Evolutionary conservation across 805 yeast genomes (phyloP), one percentile per base, ranked within the genome.

Genomic region (Ogataea populi-albae): DNA sequence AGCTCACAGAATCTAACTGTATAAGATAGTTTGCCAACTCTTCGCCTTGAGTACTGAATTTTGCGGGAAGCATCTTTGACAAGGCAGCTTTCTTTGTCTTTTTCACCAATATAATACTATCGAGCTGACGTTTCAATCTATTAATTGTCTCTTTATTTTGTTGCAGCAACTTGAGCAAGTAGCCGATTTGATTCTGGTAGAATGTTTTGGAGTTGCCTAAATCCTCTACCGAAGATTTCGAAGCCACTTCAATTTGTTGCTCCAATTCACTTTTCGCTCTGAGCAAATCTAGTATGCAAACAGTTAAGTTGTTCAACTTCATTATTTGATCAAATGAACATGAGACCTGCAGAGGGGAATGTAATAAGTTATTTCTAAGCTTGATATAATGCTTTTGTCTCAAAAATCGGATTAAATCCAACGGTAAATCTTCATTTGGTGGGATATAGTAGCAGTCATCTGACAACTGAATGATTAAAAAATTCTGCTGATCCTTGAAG

Each of bases 251-350:
- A 4, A 46, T 36, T 16, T 36, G 33, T 5, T 19, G 17, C 1
- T 32, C 32, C 5, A 57, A 32, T 5, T 34, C 38, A 12, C 26
- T 34, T 17, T 49, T 54, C 7, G 50, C 46, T 5, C 38, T 26
- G 4, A 50, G 14, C 7, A 65, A 34, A 34, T 68, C 73, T 20
- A 55, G 52, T 8, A 65, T 55, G 33, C 68, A 63, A 12, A 54
- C 40, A 11, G 64, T 62, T 10, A 64, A 44, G 20, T 66, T 66
- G 32, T 65, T 65, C 39, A 68, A 35, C 34, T 65, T 67, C 71
- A 68, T 65, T 9, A 65, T 55, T 18, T 62, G 64, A 37, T 67
- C 72, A 43, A 60, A 68, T 0, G 64, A 50, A 35, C 68, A 55
- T 1, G 66, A 54, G 2, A 7, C 30, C 31, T 52, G 54, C 8